Evolutionary conservation across 2,329 filamentous ascomycete species (phyloP).

Genomic region (Emergomyces pasteurianus): DNA sequence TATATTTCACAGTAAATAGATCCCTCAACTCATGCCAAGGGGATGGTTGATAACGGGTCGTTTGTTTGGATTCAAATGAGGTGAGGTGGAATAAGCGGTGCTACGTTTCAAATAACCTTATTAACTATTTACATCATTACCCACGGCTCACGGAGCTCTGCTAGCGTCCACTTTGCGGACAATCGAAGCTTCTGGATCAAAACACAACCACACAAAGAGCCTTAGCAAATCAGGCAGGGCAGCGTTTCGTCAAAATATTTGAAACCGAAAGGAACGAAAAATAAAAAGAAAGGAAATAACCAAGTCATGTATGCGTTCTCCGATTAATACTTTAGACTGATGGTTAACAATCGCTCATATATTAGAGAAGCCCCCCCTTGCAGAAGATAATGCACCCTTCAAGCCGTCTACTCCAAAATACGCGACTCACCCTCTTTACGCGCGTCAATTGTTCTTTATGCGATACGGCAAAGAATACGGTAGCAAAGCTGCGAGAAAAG

Average conservation of each 20-base stretch:
- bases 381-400: slow-evolving; percentile 7
- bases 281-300: background rate
- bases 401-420: slow-evolving; percentile 19
- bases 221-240: background rate
- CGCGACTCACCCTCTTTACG: slow-evolving; percentile 48
- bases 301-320: background rate
- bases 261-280: no score
- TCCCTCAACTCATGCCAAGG: background rate
- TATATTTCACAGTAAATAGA: background rate
- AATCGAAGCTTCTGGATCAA: slow-evolving; percentile 13
- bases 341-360: background rate
- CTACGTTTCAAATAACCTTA: background rate
- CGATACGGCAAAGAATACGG: slow-evolving; percentile 46
- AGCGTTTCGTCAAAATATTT: background rate
- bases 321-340: background rate
- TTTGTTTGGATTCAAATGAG: background rate
- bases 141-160: background rate
- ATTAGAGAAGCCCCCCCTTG: no score
- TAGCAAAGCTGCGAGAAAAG: slow-evolving; percentile 42
- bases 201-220: background rate
- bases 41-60: background rate
- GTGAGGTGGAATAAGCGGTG: background rate
- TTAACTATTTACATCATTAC: background rate
- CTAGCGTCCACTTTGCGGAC: background rate
- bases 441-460: slow-evolving; percentile 49